Base-by-base conservation (phyloP, 2,329 filamentous ascomycete genomes). In the Ophiostoma sp. region DNA sequence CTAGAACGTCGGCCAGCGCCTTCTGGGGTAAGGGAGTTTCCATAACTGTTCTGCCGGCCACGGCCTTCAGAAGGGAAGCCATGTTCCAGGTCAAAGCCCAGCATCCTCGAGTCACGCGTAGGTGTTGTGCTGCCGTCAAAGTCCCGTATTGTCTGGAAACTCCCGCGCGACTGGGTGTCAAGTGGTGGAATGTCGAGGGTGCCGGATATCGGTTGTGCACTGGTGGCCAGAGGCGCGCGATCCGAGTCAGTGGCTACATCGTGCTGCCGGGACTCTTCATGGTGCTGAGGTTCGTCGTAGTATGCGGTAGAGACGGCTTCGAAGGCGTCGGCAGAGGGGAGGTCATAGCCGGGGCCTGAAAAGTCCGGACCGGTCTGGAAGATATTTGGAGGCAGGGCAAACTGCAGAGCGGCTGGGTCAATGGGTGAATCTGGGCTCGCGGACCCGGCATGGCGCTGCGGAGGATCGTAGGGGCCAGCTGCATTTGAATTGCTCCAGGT, bases 61-160 rank as follows among this genome's bases (percentile, higher is more conserved):
- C 85, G 83, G 17, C 68, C 44, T 66, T 82, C 79, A 7, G 83
- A 78, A 64, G 81, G 80, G 70, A 83, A 78, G 6, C 85, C 86
- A 67, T 84, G 83, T 78, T 94, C 91, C 66, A 89, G 75, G 54
- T 82, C 81, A 52, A 81, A 81, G 3, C 77, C 87, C 79, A 76
- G 86, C 84, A 81, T 90, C 80, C 77, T 87, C 41, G 79, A 80
- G 70, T 84, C 83, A 57, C 82, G 80, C 17, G 62, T 65, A 8
- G 62, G 78, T 76, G 54, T 81, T 79, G 13, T 83, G 81, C 4
- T 85, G 76, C 86, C 88, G 70, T 84, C 86, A 76, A 85, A 73
- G 71, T 85, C 83, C 1, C 82, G 83, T 23, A 86, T 80, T 0
- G 84, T 87, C 76, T 87, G 85, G 71, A 87, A 87, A 73, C 87